These are phyloP conservation scores for Pythium phragmitis DNA, from an alignment of 352 stramenopile species.

Conservation along the genomic window DNA sequence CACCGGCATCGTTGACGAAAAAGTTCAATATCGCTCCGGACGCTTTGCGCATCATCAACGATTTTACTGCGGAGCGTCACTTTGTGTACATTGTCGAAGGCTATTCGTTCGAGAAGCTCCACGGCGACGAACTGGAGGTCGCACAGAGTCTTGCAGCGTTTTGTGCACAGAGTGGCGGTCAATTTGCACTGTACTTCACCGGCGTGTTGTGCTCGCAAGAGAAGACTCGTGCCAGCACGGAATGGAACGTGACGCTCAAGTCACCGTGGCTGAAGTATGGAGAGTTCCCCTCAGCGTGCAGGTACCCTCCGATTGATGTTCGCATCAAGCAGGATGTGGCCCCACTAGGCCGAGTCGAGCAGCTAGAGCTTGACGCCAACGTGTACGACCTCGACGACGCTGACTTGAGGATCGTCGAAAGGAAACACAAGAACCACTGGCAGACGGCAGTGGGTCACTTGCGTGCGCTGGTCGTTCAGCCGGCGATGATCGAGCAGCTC, in stretches of 20 bases:
- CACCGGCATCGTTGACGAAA: background rate
- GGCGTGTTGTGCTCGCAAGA: background rate
- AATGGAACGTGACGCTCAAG: background rate
- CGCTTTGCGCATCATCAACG: slow-evolving; percentile 5
- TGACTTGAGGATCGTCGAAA: background rate
- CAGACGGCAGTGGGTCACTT: no score
- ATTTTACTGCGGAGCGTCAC: slow-evolving; percentile 1
- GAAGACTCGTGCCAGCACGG: background rate
- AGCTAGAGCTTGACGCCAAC: background rate
- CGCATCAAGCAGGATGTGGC: background rate
- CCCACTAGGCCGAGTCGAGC: background rate
- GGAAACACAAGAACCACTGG: no score
- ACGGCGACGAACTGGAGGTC: background rate
- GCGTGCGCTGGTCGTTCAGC: background rate
- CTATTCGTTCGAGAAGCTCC: background rate
- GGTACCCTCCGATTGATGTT: background rate
- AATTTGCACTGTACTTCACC: background rate
- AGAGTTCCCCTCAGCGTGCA: background rate
- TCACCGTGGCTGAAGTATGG: background rate
- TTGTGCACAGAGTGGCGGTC: background rate
- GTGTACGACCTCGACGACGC: background rate
- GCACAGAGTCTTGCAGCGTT: background rate
- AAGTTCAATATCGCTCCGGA: background rate
- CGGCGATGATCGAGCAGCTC: background rate
- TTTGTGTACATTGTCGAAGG: background rate